Evolutionary conservation across 1,284 basidiomycete genomes (phyloP).

Genomic region (Ceratobasidium sp.): DNA sequence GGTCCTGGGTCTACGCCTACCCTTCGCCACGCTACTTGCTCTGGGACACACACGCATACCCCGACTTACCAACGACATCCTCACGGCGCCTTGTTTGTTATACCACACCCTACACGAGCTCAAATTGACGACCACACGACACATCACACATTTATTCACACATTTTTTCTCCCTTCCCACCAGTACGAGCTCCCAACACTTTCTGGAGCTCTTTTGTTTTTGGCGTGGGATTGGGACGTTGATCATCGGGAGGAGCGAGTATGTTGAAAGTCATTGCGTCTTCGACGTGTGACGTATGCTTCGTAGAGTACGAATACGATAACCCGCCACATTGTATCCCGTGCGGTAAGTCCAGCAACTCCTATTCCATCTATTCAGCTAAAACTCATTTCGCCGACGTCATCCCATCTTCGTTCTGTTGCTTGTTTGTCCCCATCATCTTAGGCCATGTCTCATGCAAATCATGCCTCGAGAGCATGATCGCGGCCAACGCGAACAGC

Average conservation of each 20-base stretch:
- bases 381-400: neutral
- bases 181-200: too few species aligned
- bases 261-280: constrained; percentile 46
- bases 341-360: constrained; percentile 21
- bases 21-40: constrained; percentile 33
- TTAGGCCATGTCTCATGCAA: constrained; percentile 44
- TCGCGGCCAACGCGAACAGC: constrained; percentile 31
- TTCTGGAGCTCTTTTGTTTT: too few species aligned
- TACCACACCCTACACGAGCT: constrained; percentile 8
- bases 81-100: too few species aligned
- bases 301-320: constrained; percentile 43
- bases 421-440: neutral
- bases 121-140: neutral
- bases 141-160: constrained; percentile 2
- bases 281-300: constrained; percentile 45
- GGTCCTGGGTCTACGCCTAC: too few species aligned
- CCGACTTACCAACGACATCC: too few species aligned
- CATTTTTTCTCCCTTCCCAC: neutral
- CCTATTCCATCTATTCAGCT: neutral
- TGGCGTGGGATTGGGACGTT: neutral
- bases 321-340: constrained; percentile 46
- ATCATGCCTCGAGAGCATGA: constrained; percentile 46
- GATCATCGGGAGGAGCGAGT: constrained; percentile 5
- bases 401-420: constrained; percentile 6
- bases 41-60: too few species aligned